phyloP scores from a whole-genome alignment of 208 protist genomes.

The Blastocrithidia nonstop region DNA sequence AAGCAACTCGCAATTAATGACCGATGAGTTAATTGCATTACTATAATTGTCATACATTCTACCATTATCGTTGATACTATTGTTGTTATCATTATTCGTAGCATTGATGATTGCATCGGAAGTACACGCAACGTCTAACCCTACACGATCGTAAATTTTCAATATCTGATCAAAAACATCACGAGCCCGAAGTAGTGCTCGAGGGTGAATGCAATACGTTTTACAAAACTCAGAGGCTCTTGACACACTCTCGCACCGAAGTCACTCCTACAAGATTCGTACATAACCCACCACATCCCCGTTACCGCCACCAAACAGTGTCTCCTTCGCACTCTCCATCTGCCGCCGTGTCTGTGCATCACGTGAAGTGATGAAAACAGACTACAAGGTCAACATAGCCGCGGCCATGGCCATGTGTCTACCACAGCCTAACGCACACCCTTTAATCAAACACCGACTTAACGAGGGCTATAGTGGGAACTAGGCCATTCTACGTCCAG shows the following conservation, averaged over 20 bases:
- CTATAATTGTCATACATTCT: neutral
- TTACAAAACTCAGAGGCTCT: slow-evolving; percentile 61
- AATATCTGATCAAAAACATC: slow-evolving; percentile 83
- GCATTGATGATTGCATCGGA: neutral
- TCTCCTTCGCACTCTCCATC: slow-evolving; percentile 51
- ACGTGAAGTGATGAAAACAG: slow-evolving; percentile 92
- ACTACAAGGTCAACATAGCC: slow-evolving; percentile 86
- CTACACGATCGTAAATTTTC: slow-evolving; percentile 59
- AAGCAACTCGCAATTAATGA: slow-evolving; percentile 37
- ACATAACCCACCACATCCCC: slow-evolving; percentile 77
- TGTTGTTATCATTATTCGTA: neutral
- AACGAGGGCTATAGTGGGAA: slow-evolving; percentile 98
- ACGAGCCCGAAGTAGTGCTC: slow-evolving; percentile 50
- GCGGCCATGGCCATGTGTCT: slow-evolving; percentile 83
- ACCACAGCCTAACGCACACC: slow-evolving; percentile 45
- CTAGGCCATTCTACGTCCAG: slow-evolving; percentile 95
- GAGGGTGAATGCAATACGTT: slow-evolving; percentile 48
- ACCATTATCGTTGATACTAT: neutral
- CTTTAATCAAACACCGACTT: slow-evolving; percentile 84
- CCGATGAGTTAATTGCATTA: neutral
- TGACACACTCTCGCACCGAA: slow-evolving; percentile 10
- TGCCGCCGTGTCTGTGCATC: slow-evolving; percentile 62
- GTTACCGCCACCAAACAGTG: slow-evolving; percentile 65
- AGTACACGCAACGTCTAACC: slow-evolving; percentile 49
- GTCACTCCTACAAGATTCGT: slow-evolving; percentile 74